Evolutionary conservation across 1,139 yeast genomes (phyloP).

Genomic region (Blastobotrys malaysiensis): DNA sequence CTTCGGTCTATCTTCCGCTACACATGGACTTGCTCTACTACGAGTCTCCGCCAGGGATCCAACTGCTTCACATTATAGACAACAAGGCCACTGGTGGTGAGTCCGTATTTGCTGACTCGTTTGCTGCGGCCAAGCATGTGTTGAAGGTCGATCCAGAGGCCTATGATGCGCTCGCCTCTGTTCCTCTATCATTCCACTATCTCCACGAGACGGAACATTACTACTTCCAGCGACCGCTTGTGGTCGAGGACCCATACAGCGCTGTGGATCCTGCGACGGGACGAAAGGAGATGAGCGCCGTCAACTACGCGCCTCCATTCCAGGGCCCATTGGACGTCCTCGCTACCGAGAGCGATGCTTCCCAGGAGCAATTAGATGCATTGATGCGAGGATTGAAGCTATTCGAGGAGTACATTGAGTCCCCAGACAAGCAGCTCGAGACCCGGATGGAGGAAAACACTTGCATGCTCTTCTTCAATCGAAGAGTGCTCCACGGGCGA

Average conservation of each 20-base stretch:
- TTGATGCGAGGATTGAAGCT: constrained; percentile 54
- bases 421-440: constrained; percentile 51
- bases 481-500: constrained; percentile 69
- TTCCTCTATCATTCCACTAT: constrained; percentile 70
- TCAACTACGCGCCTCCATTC: constrained; percentile 80
- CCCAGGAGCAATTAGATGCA: constrained; percentile 39
- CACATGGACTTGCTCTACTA: constrained; percentile 79
- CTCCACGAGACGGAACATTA: constrained; percentile 60
- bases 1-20: constrained; percentile 60
- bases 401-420: constrained; percentile 57
- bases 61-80: constrained; percentile 59
- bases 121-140: constrained; percentile 57
- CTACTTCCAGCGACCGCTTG: constrained; percentile 57
- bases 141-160: constrained; percentile 55
- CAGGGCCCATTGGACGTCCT: constrained; percentile 67
- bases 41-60: constrained; percentile 82
- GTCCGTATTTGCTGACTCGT: constrained; percentile 69
- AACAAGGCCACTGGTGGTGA: constrained; percentile 68
- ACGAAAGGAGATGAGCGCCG: constrained; percentile 42
- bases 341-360: constrained; percentile 22
- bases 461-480: constrained; percentile 67
- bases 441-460: constrained; percentile 56
- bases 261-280: constrained; percentile 30
- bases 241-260: constrained; percentile 50
- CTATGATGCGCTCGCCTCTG: constrained; percentile 53